Base-by-base conservation (phyloP, 2,329 filamentous ascomycete genomes). In the Aspergillus sp. region DNA sequence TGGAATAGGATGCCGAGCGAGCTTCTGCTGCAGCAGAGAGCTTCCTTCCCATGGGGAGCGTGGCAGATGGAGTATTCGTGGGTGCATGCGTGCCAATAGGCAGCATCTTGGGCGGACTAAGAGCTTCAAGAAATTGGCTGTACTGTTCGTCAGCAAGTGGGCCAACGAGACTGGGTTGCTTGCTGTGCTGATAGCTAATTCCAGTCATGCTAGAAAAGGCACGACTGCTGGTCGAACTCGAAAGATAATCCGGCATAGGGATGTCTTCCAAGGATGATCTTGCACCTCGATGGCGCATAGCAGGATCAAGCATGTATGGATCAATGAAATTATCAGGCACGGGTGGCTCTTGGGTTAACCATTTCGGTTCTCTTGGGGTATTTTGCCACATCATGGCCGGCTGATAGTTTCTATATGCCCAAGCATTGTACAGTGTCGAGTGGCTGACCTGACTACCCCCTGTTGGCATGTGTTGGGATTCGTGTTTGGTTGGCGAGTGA, bases 401-500 rank as follows among this genome's bases (percentile, higher is more conserved):
- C n/a, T 57, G 59, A 40, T 67, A 65, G 12, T 57, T 51, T 32
- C 60, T 57, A 37, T 61, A 58, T 9, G 53, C 47, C 61, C 62
- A 66, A 26, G 52, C 48, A 42, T 54, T 58, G 33, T 56, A 51
- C 13, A 49, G 33, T 12, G 56, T 45, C n/a, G 51, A 54, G 19
- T 42, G 48, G 43, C 46, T 49, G 12, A 51, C 46, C 39, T 59
- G 54, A 42, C 46, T 51, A 44, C 32, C 54, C 5, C 52, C 45
- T 34, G 54, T 19, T 19, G 19, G 19, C 19, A 19, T 19, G 19
- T 19, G 19, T 39, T 53, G 58, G 40, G 38, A 43, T 11, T 60
- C 57, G 42, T 60, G 52, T 42, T 67, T 67, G 19, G 74, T 73
- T 13, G 82, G 83, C 1, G 83, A 85, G 54, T 86, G 82, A 2